Evolutionary conservation across 1,139 yeast species (phyloP), one percentile per base, ranked within the genome.

Genomic region (Kazachstania sp.): DNA sequence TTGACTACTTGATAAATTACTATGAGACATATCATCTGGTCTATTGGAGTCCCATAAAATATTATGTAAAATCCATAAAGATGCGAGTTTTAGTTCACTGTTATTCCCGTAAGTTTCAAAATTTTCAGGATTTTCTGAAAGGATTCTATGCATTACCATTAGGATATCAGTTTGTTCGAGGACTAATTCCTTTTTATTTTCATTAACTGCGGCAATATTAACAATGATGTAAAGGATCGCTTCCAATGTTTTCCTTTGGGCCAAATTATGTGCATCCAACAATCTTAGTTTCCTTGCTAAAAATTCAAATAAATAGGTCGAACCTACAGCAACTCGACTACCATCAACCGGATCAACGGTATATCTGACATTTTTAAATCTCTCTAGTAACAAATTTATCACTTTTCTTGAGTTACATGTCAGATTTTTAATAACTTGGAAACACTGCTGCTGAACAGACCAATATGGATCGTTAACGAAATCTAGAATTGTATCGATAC

Each of bases 401-500:
- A 80, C 78, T 40, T 71, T 70, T 20, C 77, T 70, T 3, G 85
- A 76, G n/a, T 81, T 78, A 36, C 88, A 81, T 0, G 90, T 77
- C 44, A 84, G 67, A 60, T 88, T 88, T 50, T 95, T 70, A 44
- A 88, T 61, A n/a, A 86, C 75, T 54, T 81, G 86, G 60, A 87
- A 78, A 15, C 81, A 74, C 57, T 79, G 82, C 44, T 81, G 83
- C 49, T 83, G 81, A 26, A 86, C 74, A 44, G 77, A 73, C 50
- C 77, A 59, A 44, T 72, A 72, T 6, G 71, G 61, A 53, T 74
- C 74, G 50, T 74, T 67, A 47, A 81, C 73, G 41, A 74, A 67
- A 42, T 73, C 73, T 48, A 84, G 69, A 2, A 85, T 66, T 31
- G 70, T 65, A 1, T 70, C 67, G 45, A 83, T 66, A 0, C 83